Conservation (phyloP, 2,329 filamentous ascomycete species). For the Passalora sequoiae region DNA sequence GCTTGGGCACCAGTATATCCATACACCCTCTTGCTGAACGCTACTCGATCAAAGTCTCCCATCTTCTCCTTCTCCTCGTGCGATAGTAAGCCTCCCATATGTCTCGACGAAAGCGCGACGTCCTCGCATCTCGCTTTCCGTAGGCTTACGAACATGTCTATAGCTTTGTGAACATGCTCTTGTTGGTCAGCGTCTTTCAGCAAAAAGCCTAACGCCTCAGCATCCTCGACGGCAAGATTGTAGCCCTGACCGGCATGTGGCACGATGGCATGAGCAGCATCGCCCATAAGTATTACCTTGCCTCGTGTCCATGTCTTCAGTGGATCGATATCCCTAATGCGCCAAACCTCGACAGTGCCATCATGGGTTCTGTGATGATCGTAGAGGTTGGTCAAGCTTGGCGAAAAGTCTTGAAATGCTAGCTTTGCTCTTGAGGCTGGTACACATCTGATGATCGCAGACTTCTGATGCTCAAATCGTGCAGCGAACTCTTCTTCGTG, state of each 20-base stretch:
- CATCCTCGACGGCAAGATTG: slow-evolving; percentile 13
- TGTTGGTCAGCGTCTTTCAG: slow-evolving; percentile 1
- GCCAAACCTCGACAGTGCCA: slow-evolving; percentile 13
- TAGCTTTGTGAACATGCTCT: slow-evolving; percentile 1
- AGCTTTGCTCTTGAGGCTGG: slow-evolving; percentile 7
- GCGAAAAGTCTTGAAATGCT: slow-evolving; percentile 6
- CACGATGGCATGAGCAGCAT: slow-evolving; percentile 8
- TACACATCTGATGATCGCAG: slow-evolving; percentile 11
- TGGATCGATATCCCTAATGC: slow-evolving; percentile 11
- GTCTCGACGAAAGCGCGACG: slow-evolving; percentile 6
- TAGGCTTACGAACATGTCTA: slow-evolving; percentile 5
- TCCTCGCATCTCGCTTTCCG: slow-evolving; percentile 7
- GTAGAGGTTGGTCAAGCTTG: slow-evolving; percentile 6
- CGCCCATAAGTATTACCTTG: slow-evolving; percentile 8
- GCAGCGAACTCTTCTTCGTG: slow-evolving; percentile 11
- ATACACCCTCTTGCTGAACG: slow-evolving; percentile 7
- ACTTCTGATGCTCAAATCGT: slow-evolving; percentile 9
- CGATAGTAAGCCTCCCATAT: slow-evolving; percentile 9
- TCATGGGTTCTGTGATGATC: slow-evolving; percentile 4
- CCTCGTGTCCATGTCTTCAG: slow-evolving; percentile 8
- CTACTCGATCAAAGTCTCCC: slow-evolving; percentile 5
- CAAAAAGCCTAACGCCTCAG: slow-evolving; percentile 8
- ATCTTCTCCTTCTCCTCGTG: not conserved
- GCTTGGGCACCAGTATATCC: slow-evolving; percentile 8
- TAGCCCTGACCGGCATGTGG: slow-evolving; percentile 12